A percentile compares a stretch with the other conserved stretches of the same genome.
Conservation (phyloP, 2,329 filamentous ascomycete species). For the Cladosporium sp. region DNA sequence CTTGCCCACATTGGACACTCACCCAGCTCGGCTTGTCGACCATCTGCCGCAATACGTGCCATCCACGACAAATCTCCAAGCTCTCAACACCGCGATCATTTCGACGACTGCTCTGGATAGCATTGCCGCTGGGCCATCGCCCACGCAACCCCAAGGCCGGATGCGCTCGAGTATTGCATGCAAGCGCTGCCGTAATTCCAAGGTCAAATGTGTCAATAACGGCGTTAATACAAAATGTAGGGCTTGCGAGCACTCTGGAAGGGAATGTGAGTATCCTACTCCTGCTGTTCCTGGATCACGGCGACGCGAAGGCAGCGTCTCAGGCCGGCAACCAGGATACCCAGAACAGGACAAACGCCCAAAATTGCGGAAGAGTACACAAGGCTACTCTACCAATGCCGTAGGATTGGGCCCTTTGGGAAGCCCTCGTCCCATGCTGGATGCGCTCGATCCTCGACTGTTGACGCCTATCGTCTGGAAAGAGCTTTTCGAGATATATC, state of each 20-base stretch:
- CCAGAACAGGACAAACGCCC: conserved; percentile 27
- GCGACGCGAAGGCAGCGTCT: conserved; percentile 24
- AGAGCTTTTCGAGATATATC: conserved; percentile 65
- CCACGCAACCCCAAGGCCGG: conserved; percentile 29
- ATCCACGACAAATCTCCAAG: conserved; percentile 14
- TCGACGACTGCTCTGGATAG: conserved; percentile 5
- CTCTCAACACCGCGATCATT: conserved; percentile 9
- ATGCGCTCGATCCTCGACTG: conserved; percentile 57
- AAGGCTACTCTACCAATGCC: conserved; percentile 30
- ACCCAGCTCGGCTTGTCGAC: conserved; percentile 16
- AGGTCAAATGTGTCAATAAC: conserved; percentile 81
- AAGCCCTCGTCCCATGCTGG: conserved; percentile 45
- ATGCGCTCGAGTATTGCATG: conserved; percentile 80
- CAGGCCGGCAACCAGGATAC: conserved; percentile 16
- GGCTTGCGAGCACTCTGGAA: conserved; percentile 65
- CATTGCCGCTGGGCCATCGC: conserved; percentile 25
- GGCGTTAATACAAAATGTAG: conserved; percentile 68
- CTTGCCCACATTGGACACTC: conserved; percentile 10
- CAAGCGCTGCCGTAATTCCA: conserved; percentile 68
- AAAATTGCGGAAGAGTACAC: conserved; percentile 35
- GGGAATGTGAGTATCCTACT: conserved; percentile 68
- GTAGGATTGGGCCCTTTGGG: conserved; percentile 36
- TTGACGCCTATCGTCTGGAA: conserved; percentile 63
- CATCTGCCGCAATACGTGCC: conserved; percentile 19
- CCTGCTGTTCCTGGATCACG: conserved; percentile 34